Conservation (phyloP, 2,329 filamentous ascomycete genomes). For the Thelonectria olida region DNA sequence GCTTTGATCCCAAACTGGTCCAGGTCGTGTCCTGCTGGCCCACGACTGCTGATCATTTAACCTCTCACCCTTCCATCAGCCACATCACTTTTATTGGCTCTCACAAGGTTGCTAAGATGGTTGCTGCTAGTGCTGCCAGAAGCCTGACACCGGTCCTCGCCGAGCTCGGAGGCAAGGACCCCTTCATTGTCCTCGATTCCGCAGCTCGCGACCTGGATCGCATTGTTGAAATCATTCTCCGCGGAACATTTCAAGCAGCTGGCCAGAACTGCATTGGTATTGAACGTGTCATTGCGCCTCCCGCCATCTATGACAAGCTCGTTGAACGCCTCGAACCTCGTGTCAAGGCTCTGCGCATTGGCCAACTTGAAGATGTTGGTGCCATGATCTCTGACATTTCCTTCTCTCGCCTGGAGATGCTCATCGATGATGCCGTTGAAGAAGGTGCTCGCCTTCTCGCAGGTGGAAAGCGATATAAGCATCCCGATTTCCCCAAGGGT, state of each 20-base stretch:
- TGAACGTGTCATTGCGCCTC: slow-evolving; percentile 87
- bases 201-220: slow-evolving; percentile 71
- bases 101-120: slow-evolving; percentile 83
- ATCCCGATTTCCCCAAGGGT: slow-evolving; percentile 78
- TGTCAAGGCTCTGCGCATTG: slow-evolving; percentile 78
- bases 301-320: slow-evolving; percentile 78
- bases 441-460: slow-evolving; percentile 83
- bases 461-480: slow-evolving; percentile 76
- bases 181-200: slow-evolving; percentile 88
- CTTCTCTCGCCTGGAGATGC: slow-evolving; percentile 78
- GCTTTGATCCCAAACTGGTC: slow-evolving; percentile 82
- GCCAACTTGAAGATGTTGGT: slow-evolving; percentile 83
- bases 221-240: slow-evolving; percentile 84
- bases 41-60: slow-evolving; percentile 80
- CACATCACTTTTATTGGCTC: slow-evolving; percentile 98
- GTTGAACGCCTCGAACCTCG: slow-evolving; percentile 76
- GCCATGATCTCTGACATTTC: slow-evolving; percentile 85
- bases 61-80: slow-evolving; percentile 82
- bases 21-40: slow-evolving; percentile 92
- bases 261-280: slow-evolving; percentile 99
- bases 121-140: slow-evolving; percentile 86
- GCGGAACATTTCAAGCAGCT: slow-evolving; percentile 92
- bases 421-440: slow-evolving; percentile 80
- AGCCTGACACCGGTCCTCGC: slow-evolving; percentile 87
- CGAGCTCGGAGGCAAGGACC: slow-evolving; percentile 95